Percentiles rank a stretch among this genome's conserved stretches.
Evolutionary conservation across 2,329 filamentous ascomycete genomes (phyloP).

Genomic region (Penicillium freii): DNA sequence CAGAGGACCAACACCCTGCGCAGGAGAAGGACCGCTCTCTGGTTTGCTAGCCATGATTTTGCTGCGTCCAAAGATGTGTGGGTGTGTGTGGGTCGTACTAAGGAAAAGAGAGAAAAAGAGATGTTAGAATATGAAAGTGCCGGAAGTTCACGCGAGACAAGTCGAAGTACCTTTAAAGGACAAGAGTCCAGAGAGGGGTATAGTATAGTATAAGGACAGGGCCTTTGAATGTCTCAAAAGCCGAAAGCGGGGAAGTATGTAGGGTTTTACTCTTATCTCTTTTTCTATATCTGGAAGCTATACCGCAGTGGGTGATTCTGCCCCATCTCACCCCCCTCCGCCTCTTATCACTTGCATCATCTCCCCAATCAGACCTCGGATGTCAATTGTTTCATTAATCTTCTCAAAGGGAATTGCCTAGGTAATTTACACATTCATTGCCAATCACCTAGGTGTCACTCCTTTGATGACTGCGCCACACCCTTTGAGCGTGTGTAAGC

Average conservation of each 20-base stretch:
- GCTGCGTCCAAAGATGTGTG: neutral
- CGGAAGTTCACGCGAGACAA: neutral
- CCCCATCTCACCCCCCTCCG: slow-evolving; percentile 8
- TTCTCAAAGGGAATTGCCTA: neutral
- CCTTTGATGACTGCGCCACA: slow-evolving; percentile 3
- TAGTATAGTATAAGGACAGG: neutral
- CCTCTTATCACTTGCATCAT: slow-evolving; percentile 11
- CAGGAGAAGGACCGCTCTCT: slow-evolving; percentile 45
- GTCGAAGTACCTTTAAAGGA: neutral
- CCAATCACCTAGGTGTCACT: neutral
- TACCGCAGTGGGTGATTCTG: slow-evolving; percentile 14
- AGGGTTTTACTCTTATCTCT: slow-evolving; percentile 19
- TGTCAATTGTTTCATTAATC: neutral
- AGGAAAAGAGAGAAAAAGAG: neutral
- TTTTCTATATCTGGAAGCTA: slow-evolving; percentile 11
- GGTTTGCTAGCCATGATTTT: slow-evolving; percentile 27
- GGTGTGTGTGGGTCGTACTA: neutral
- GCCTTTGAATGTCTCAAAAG: neutral
- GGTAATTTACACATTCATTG: neutral
- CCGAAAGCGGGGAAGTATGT: slow-evolving; percentile 16
- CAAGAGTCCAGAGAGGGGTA: neutral
- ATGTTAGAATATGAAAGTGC: neutral
- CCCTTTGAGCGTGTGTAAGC: slow-evolving; percentile 1
- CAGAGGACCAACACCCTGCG: slow-evolving; percentile 72
- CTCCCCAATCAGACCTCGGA: neutral